Evolutionary conservation across 805 yeast species (phyloP), one percentile per base, ranked within the genome.

Genomic region (Teunomyces tritomae): DNA sequence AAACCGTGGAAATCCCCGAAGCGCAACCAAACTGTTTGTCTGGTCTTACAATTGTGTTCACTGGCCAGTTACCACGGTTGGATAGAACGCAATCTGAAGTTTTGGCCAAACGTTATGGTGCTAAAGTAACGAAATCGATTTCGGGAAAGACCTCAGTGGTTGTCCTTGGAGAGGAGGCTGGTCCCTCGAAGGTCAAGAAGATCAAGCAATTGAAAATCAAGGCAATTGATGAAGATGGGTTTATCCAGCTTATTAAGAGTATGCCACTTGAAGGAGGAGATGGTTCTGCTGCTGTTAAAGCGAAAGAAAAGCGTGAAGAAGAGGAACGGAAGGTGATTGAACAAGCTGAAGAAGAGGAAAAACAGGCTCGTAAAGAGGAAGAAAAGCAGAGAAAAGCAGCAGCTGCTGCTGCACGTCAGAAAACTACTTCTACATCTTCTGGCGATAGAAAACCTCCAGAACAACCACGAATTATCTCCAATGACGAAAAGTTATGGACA

Each of bases 251-350:
- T 53, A 74, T 94, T 40, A 58, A 73, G 17, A 78, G 82, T 5
- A 87, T 92, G 94, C 98, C 99, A 0, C 84, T 84, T 2, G 90
- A 85, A 53, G 99, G 99, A 26, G 98, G 98, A 0, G 80, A 78
- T 39, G 88, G 95, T n/a, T 86, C 70, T 11, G 81, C 73, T 3
- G 98, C 97, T 0, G 78, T 78, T 49, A 82, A 80, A 53, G 94
- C 94, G 2, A 73, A 83, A 50, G 73, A 72, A 39, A 89, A 89
- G 66, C 76, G 83, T 50, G 82, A 80, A 51, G 82, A 78, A 48
- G 94, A 89, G 57, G 90, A 86, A 57, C 70, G 68, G 29, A 67
- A 68, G 47, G 80, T 84, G 2, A 49, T 76, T 16, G 77, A 74
- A 52, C 68, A 70, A 17, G 76, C 71, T 8, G 58, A 57, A 45